A percentile compares a stretch with the other conserved stretches of the same genome.
Conservation (phyloP, 2,329 filamentous ascomycete genomes). For the Colletotrichum sp. region DNA sequence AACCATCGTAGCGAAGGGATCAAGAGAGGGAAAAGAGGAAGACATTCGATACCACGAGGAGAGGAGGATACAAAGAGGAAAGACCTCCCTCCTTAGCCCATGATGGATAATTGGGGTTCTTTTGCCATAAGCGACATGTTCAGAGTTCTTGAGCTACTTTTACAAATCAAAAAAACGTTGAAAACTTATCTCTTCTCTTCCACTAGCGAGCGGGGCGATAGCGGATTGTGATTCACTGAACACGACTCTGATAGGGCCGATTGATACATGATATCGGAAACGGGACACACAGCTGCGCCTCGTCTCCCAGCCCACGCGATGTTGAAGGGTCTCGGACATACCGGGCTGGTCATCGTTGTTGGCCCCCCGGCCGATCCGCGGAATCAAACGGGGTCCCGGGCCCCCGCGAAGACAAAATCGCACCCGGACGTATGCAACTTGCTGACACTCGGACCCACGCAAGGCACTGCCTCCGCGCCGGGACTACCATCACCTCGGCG, state of each 20-base stretch:
- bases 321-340: neutral
- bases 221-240: neutral
- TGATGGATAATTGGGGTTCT: neutral
- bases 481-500: neutral
- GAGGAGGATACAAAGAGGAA: neutral
- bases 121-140: constrained; percentile 1
- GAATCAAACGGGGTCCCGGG: neutral
- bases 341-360: neutral
- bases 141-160: neutral
- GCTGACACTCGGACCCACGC: constrained; percentile 4
- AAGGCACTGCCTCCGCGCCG: neutral
- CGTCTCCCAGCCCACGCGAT: neutral
- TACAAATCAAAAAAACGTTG: neutral
- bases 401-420: neutral
- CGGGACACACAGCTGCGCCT: neutral
- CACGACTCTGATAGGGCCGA: neutral
- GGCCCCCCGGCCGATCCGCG: neutral
- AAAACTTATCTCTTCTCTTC: neutral
- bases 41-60: constrained; percentile 12
- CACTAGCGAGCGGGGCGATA: neutral
- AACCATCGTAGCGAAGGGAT: neutral
- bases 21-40: neutral
- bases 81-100: neutral
- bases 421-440: neutral
- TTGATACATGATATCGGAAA: neutral